Base-by-base conservation (phyloP, 495 filamentous ascomycete species). In the Penicillium fimorum region DNA sequence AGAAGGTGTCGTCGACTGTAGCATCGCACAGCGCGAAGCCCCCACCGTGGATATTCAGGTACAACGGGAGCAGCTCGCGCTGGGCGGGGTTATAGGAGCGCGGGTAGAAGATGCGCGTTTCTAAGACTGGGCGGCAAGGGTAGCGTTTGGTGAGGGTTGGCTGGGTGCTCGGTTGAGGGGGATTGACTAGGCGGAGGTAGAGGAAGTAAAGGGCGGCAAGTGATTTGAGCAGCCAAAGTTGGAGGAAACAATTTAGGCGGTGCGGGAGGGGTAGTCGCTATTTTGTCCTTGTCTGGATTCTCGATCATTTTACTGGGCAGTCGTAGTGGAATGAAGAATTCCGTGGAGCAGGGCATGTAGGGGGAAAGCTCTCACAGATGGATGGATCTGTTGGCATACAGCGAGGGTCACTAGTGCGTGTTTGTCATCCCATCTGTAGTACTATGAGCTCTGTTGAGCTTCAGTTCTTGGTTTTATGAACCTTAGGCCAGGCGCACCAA, bases 31-130 rank as follows among this genome's bases (percentile, higher is more conserved):
- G 0, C 1, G 61, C 67, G 42, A 75, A 74, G 3, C 72, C 73
- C 1, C 73, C 73, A 43, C 73, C 73, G 46, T 76, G 73, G 40
- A 76, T 64, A 52, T 74, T 59, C 3, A 76, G 35, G 51, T 74
- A 75, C 4, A 74, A 56, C 4, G 73, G 70, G 1, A 73, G 61
- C 2, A 52, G 54, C 15, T 56, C 2, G 30, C 41, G 55, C 20
- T 64, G 48, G 20, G 55, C 66, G 29, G 59, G 50, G 40, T 61
- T 56, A 45, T 72, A 70, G 12, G 54, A 56, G 11, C 56, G 62
- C 25, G 71, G 71, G 52, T 68, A 66, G 59, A 73, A 76, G 48
- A 76, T 58, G 22, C 71, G 68, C 17, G 62, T 60, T 32, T 62
- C 44, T 12, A 76, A 58, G 10, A 24, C 53, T n/a, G 65, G 67